These are phyloP conservation scores for Prunus campanulata DNA, from an alignment of 306 rosid genomes.

Conservation along the genomic window DNA sequence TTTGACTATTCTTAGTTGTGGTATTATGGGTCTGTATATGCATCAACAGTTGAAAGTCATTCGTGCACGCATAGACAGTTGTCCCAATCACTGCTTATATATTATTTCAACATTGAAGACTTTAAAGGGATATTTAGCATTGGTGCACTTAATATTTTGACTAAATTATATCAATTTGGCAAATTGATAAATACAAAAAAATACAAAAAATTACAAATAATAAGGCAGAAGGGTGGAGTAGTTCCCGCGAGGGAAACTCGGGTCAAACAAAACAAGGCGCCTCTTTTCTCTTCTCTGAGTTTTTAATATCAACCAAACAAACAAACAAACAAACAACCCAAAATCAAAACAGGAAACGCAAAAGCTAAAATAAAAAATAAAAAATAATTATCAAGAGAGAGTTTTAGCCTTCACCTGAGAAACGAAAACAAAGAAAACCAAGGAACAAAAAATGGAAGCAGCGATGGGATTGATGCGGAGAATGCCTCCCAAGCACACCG, in stretches of 20 bases:
- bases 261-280: conserved; percentile 36
- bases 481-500: conserved; percentile 88
- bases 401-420: neutral
- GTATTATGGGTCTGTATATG: too few relatives aligned
- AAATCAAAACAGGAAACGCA: neutral
- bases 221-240: neutral
- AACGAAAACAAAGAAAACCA: neutral
- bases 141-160: too few relatives aligned
- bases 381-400: too few relatives aligned
- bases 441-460: conserved; percentile 60
- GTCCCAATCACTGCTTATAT: too few relatives aligned
- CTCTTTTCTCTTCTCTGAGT: neutral
- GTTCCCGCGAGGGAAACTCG: conserved; percentile 62
- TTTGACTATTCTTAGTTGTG: too few relatives aligned
- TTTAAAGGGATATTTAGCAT: too few relatives aligned
- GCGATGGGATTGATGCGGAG: conserved; percentile 97
- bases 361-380: neutral
- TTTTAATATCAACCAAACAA: neutral
- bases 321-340: too few relatives aligned
- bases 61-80: too few relatives aligned
- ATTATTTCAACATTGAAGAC: too few relatives aligned
- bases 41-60: too few relatives aligned
- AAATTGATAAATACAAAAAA: too few relatives aligned
- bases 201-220: neutral
- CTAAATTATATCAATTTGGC: too few relatives aligned